Evolutionary conservation across 257 asterid genomes (phyloP).

Genomic region (Nicotiana tabacum): DNA sequence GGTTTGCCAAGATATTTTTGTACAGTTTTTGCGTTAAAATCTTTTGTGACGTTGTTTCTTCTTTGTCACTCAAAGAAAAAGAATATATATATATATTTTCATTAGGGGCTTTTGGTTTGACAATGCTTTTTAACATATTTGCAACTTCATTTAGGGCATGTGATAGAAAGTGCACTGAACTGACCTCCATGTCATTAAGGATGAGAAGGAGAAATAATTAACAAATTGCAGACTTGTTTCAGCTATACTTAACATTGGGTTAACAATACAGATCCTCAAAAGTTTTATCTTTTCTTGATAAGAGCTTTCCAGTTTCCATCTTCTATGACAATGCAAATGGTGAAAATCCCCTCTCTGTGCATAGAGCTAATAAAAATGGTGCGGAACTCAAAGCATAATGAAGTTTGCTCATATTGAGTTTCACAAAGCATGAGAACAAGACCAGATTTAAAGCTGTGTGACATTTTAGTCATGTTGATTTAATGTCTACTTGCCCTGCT

Average conservation of each 20-base stretch:
- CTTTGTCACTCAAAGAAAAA: neutral
- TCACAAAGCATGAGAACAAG: neutral
- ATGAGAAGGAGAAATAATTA: neutral
- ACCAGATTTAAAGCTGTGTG: neutral
- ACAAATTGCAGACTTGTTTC: neutral
- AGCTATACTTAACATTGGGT: neutral
- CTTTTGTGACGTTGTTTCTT: neutral
- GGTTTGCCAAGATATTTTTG: neutral
- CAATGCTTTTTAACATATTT: neutral
- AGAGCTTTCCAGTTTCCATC: neutral
- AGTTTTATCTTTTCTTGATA: neutral
- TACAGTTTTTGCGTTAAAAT: neutral
- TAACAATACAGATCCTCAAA: neutral
- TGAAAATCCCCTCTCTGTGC: neutral
- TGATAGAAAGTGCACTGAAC: neutral
- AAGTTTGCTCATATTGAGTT: neutral
- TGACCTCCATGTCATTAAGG: neutral
- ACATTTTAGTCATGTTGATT: conserved; percentile 3
- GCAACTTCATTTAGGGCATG: neutral
- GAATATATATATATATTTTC: neutral
- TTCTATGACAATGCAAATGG: neutral
- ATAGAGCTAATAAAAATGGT: neutral
- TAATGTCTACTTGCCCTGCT: neutral
- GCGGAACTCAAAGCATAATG: neutral
- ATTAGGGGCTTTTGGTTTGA: neutral